phyloP scores from a whole-genome alignment of 2,329 filamentous ascomycete genomes.

The Monilinia aucupariae region DNA sequence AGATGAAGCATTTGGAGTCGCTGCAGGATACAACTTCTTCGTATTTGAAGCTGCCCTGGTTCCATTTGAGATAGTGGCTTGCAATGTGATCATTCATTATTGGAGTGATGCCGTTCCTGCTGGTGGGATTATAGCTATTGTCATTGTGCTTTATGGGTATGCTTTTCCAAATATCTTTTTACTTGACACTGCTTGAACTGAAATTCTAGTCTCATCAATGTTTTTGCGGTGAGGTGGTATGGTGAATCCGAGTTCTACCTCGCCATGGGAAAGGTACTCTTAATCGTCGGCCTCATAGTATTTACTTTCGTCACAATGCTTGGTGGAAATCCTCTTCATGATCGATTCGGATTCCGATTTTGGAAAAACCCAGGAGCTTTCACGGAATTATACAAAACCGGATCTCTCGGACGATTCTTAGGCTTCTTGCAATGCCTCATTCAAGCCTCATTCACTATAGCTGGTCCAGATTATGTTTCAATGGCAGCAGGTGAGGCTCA shows the following conservation, averaged over 20 bases:
- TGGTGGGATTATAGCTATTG: constrained; percentile 48
- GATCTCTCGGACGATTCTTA: constrained; percentile 45
- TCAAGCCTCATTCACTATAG: constrained; percentile 47
- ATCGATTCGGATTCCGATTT: constrained; percentile 41
- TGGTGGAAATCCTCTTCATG: constrained; percentile 31
- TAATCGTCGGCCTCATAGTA: constrained; percentile 33
- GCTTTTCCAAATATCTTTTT: constrained; percentile 37
- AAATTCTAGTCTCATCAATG: constrained; percentile 39
- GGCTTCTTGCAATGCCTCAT: constrained; percentile 46
- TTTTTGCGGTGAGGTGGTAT: constrained; percentile 49
- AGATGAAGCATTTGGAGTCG: constrained; percentile 69
- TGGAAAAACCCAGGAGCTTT: constrained; percentile 46
- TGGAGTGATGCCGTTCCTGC: constrained; percentile 45
- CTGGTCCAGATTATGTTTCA: constrained; percentile 45
- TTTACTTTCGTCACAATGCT: constrained; percentile 36
- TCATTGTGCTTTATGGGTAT: constrained; percentile 40
- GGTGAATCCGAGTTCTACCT: constrained; percentile 55
- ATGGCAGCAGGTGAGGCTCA: constrained; percentile 55
- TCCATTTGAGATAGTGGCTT: constrained; percentile 39
- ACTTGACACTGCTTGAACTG: constrained; percentile 37
- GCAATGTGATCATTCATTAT: constrained; percentile 41
- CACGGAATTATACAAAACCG: constrained; percentile 38
- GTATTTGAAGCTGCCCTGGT: constrained; percentile 56
- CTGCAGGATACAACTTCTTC: constrained; percentile 70
- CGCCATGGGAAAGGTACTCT: constrained; percentile 34